Conservation (phyloP, 1,284 basidiomycete genomes). For the Naganishia liquefaciens region DNA sequence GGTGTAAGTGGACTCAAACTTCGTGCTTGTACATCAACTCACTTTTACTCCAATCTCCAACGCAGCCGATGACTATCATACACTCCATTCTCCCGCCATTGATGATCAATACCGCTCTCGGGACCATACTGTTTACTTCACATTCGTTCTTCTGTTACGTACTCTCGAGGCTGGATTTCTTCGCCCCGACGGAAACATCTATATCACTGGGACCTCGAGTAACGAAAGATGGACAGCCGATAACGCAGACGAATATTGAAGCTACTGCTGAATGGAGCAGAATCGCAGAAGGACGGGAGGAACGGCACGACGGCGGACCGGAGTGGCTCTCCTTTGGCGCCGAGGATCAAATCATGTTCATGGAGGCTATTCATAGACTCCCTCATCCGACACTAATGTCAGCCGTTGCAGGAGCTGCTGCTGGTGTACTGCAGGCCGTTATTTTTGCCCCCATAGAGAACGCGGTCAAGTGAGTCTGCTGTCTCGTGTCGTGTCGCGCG, state of each 20-base stretch:
- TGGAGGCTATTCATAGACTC: conserved; percentile 29
- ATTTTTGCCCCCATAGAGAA: conserved; percentile 54
- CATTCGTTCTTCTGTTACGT: conserved; percentile 50
- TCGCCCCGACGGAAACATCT: conserved; percentile 36
- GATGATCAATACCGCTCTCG: conserved; percentile 50
- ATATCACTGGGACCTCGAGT: background rate
- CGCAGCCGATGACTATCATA: conserved; percentile 23
- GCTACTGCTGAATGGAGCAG: background rate
- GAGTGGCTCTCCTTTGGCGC: conserved; percentile 32
- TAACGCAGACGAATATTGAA: background rate
- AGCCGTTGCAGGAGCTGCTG: conserved; percentile 48
- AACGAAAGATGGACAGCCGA: too few relatives aligned
- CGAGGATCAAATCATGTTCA: conserved; percentile 46
- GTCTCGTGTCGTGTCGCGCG: background rate
- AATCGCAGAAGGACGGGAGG: conserved; percentile 3
- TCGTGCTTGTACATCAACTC: background rate
- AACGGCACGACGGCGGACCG: conserved; percentile 20
- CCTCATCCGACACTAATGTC: conserved; percentile 50
- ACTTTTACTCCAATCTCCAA: background rate
- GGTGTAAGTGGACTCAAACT: conserved; percentile 39
- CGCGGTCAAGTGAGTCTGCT: conserved; percentile 44
- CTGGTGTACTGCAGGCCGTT: conserved; percentile 49
- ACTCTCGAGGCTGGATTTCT: conserved; percentile 47
- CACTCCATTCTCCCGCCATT: conserved; percentile 47
- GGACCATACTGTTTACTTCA: conserved; percentile 52